Conservation (phyloP, 2,329 filamentous ascomycete species). For the Monosporascus ibericus region DNA sequence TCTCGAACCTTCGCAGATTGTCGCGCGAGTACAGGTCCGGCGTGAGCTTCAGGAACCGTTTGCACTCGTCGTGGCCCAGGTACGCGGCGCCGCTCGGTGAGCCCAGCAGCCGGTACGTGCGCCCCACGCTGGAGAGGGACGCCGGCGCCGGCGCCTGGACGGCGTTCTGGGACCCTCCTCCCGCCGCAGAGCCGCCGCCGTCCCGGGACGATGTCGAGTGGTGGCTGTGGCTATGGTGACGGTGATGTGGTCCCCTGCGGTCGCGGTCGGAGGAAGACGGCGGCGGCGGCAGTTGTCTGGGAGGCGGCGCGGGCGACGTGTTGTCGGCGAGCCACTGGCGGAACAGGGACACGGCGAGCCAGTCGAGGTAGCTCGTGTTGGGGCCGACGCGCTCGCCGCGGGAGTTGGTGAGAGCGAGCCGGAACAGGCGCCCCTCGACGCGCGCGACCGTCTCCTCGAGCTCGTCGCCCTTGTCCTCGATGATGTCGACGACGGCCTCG, state of each 20-base stretch:
- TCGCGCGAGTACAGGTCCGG: slow-evolving; percentile 81
- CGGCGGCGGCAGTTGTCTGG: slow-evolving; percentile 23
- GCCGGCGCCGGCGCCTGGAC: slow-evolving; percentile 31
- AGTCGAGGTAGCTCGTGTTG: slow-evolving; percentile 75
- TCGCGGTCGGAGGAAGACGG: slow-evolving; percentile 7
- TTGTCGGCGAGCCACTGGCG: slow-evolving; percentile 91
- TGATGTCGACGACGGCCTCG: slow-evolving; percentile 73
- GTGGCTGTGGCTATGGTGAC: background rate
- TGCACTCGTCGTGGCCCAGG: slow-evolving; percentile 80
- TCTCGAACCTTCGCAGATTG: slow-evolving; percentile 79
- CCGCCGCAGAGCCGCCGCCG: slow-evolving; percentile 13
- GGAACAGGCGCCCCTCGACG: slow-evolving; percentile 76
- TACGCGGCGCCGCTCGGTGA: slow-evolving; percentile 56
- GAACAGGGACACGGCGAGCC: slow-evolving; percentile 82
- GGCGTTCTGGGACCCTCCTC: slow-evolving; percentile 26
- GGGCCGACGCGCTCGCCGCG: slow-evolving; percentile 80
- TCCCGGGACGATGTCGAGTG: slow-evolving; percentile 10
- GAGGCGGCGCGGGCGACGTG: slow-evolving; percentile 63
- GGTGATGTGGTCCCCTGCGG: slow-evolving; percentile 6
- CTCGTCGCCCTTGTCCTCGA: slow-evolving; percentile 93
- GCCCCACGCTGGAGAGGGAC: slow-evolving; percentile 56
- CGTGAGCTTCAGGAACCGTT: slow-evolving; percentile 78
- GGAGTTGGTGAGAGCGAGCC: slow-evolving; percentile 70
- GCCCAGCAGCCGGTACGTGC: slow-evolving; percentile 73
- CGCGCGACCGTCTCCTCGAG: slow-evolving; percentile 75